phyloP scores from a whole-genome alignment of 2,329 filamentous ascomycete genomes.

The Arthrobotrys conoides region DNA sequence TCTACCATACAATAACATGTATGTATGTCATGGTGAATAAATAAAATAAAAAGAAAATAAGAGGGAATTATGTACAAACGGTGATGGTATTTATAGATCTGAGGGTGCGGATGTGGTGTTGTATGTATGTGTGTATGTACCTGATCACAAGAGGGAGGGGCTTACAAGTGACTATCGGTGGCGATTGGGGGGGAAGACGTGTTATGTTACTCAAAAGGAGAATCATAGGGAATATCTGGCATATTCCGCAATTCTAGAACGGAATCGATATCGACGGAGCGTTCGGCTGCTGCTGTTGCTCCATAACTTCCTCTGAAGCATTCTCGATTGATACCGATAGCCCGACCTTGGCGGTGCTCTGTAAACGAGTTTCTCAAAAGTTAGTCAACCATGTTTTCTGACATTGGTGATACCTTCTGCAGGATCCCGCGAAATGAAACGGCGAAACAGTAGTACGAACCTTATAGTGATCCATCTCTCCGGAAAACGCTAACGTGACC shows the following conservation, averaged over 20 bases:
- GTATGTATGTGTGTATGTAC: constrained; percentile 34
- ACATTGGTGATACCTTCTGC: constrained; percentile 15
- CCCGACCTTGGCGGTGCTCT: constrained; percentile 97
- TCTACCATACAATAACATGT: constrained; percentile 53
- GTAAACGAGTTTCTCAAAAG: constrained; percentile 49
- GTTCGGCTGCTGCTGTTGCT: constrained; percentile 83
- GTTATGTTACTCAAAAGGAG: constrained; percentile 66
- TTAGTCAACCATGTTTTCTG: constrained; percentile 50
- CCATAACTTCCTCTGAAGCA: constrained; percentile 85
- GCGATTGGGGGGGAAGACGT: constrained; percentile 58
- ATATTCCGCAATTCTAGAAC: constrained; percentile 47
- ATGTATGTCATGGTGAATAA: constrained; percentile 40
- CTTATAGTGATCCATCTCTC: constrained; percentile 95
- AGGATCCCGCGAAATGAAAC: constrained; percentile 42
- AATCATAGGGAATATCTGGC: constrained; percentile 13
- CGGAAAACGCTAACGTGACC: constrained; percentile 93
- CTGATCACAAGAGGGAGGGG: constrained; percentile 66
- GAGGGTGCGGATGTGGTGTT: constrained; percentile 18
- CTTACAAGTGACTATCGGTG: constrained; percentile 19
- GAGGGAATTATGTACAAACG: constrained; percentile 52
- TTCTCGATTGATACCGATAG: constrained; percentile 93
- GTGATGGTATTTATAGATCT: constrained; percentile 45
- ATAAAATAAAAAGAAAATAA: constrained; percentile 12
- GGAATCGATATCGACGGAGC: constrained; percentile 57
- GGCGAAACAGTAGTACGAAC: constrained; percentile 72